Conservation (phyloP, 257 asterid genomes). For the Eustoma russellianum region DNA sequence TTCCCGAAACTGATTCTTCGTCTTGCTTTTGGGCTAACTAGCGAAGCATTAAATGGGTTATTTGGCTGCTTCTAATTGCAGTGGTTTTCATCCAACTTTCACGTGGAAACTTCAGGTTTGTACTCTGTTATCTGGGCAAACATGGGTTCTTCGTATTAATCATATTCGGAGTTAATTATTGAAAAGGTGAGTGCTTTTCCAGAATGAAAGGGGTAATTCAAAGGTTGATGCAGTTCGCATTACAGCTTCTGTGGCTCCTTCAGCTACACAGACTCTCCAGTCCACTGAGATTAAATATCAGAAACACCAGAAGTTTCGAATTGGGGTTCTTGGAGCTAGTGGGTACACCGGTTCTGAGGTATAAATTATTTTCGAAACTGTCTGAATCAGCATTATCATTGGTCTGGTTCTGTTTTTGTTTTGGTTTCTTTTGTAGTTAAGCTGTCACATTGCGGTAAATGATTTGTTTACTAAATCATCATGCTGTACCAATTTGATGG, state of each 20-base stretch:
- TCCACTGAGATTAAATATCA: conserved; percentile 28
- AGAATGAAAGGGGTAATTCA: conserved; percentile 32
- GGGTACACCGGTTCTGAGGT: conserved; percentile 93
- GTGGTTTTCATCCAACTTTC: conserved; percentile 15
- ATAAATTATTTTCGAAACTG: not conserved
- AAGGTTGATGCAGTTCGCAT: conserved; percentile 24
- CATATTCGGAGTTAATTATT: too few species aligned
- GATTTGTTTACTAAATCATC: too few species aligned
- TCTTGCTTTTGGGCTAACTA: too few species aligned
- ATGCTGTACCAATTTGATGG: too few species aligned
- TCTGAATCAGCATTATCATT: too few species aligned
- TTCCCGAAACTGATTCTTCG: too few species aligned
- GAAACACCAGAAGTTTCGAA: conserved; percentile 38
- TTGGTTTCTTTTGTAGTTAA: too few species aligned
- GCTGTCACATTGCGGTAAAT: too few species aligned
- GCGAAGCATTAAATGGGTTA: conserved; percentile 16
- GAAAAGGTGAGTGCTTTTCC: not conserved
- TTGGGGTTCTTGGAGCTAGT: conserved; percentile 87
- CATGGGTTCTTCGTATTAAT: too few species aligned
- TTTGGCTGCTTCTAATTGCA: conserved; percentile 18
- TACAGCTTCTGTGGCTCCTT: conserved; percentile 43
- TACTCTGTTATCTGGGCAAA: not conserved
- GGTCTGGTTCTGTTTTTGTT: not conserved
- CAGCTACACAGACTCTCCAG: conserved; percentile 26
- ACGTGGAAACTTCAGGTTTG: conserved; percentile 21